phyloP scores from a whole-genome alignment of 148 eudicot species.

The Rhododendron ferrugineum region DNA sequence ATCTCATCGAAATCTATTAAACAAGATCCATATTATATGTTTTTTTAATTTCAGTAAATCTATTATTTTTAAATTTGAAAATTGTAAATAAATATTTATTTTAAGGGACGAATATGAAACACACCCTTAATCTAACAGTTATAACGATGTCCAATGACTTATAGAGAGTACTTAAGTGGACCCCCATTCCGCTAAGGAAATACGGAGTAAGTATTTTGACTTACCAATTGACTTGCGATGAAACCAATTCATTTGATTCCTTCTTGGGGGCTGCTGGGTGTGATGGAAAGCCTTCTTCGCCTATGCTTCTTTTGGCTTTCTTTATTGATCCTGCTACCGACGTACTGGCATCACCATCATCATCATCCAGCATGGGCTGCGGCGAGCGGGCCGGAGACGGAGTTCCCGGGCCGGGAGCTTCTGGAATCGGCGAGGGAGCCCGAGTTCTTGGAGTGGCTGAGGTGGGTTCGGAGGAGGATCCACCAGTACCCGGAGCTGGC shows the following conservation, averaged over 20 bases:
- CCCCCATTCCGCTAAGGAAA: no score
- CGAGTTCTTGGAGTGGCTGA: conserved; percentile 52
- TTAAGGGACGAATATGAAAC: no score
- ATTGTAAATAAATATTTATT: no score
- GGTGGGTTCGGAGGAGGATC: conserved; percentile 41
- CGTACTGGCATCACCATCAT: background rate
- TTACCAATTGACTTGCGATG: background rate
- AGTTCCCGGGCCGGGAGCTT: conserved; percentile 29
- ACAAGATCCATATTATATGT: no score
- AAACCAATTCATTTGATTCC: background rate
- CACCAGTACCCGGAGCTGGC: conserved; percentile 67
- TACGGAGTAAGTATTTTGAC: no score
- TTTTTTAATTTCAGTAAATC: no score
- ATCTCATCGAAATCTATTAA: no score
- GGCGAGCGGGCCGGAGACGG: conserved; percentile 14
- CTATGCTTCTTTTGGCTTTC: background rate
- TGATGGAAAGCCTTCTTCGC: background rate
- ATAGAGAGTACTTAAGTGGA: no score
- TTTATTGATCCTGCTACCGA: background rate
- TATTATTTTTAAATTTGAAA: no score
- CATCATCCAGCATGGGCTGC: background rate
- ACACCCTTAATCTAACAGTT: no score
- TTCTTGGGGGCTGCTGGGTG: background rate
- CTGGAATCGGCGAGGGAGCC: conserved; percentile 46
- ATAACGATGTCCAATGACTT: no score